Percentiles rank a stretch among this genome's conserved stretches.
phyloP scores from a whole-genome alignment of 2,329 filamentous ascomycete species.

The Diaporthe caulivora region DNA sequence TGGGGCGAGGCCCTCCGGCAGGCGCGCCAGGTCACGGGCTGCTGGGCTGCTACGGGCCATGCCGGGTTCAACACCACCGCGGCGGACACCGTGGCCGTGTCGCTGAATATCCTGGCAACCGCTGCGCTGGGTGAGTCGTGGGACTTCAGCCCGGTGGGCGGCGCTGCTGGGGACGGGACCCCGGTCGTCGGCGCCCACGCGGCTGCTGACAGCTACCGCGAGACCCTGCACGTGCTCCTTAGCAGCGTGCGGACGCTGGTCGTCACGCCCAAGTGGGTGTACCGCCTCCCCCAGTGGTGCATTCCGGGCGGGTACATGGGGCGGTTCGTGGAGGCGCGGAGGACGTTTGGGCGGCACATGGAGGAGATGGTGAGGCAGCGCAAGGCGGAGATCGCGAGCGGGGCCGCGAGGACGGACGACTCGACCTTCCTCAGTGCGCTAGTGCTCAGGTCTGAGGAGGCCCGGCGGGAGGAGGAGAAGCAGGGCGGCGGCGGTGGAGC shows the following conservation, averaged over 20 bases:
- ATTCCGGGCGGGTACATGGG: constrained; percentile 5
- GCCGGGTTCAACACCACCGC: neutral
- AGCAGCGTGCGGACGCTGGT: constrained; percentile 13
- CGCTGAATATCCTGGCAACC: constrained; percentile 19
- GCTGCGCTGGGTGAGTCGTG: constrained; percentile 12
- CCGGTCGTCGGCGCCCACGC: neutral
- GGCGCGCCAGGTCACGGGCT: neutral
- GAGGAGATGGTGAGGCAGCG: constrained; percentile 8
- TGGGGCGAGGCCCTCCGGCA: constrained; percentile 10
- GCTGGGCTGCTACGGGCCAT: too few relatives aligned
- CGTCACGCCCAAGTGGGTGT: constrained; percentile 27
- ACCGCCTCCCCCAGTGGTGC: neutral
- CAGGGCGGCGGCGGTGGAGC: neutral
- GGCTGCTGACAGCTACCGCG: constrained; percentile 13
- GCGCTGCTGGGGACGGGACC: neutral
- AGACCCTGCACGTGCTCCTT: constrained; percentile 6
- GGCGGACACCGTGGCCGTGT: neutral
- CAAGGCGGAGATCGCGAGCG: constrained; percentile 19
- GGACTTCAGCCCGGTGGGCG: neutral
- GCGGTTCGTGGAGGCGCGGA: neutral
- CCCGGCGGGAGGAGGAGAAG: constrained; percentile 4
- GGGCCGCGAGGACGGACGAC: constrained; percentile 10
- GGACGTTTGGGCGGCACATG: neutral
- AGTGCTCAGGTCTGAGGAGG: constrained; percentile 20
- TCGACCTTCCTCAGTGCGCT: constrained; percentile 18